Evolutionary conservation across 2,329 filamentous ascomycete genomes (phyloP), one percentile per base, ranked within the genome.

Genomic region (Ophiocordyceps camponoti-leonardi): DNA sequence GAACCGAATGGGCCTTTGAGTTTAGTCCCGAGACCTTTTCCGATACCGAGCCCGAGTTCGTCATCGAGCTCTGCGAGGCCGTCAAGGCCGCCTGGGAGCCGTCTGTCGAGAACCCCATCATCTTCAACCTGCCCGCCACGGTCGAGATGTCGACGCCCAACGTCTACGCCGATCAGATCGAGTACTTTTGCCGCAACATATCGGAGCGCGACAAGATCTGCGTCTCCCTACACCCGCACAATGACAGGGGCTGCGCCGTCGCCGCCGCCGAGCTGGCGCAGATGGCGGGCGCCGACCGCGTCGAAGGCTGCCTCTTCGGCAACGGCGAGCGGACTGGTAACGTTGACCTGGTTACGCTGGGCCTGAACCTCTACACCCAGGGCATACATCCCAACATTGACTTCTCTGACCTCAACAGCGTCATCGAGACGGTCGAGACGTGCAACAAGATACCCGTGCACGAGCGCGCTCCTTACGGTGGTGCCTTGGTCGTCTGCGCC

Each of bases 321-420:
- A 96, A 96, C 54, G 90, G 92, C 48, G 90, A 98, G 71, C 72
- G 92, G 51, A 96, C 90, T 0, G 92, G 90, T 50, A 96, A 96
- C 56, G 87, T 95, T 19, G 90, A 96, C 59, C 73, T 96, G 46
- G 87, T 96, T 44, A 96, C 88, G 31, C 72, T 96, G 46, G 92
- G 79, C 28, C 71, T 96, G 48, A 96, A 96, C 61, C 77, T 96
- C 18, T 96, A 96, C 65, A 95, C 88, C 0, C 90, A 96, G 62
- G 90, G 90, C 46, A 76, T 94, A 43, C 73, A 82, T 56, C 86
- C 86, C 16, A 74, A 82, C 11, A 77, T 96, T 53, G 88, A 96
- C 68, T 94, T 96, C 59, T 94, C 86, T 2, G 83, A 96, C 60
- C 79, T 96, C 52, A 81, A 81, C 55, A 72, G 73, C 33, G 77